phyloP scores from a whole-genome alignment of 2,329 filamentous ascomycete species.

The Lasiodiplodia citricola region DNA sequence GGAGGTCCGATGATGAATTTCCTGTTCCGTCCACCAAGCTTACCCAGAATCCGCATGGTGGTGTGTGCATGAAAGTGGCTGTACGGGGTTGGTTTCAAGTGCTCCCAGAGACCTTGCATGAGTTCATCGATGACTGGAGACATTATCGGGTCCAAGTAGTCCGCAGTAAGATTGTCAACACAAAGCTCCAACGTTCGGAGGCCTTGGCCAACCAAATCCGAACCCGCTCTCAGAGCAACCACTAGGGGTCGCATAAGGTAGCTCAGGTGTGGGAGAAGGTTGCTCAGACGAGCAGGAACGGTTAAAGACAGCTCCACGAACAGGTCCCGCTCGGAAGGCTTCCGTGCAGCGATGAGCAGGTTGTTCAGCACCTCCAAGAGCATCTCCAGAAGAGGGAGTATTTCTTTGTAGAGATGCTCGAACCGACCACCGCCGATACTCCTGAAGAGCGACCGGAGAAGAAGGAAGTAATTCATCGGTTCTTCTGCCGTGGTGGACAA shows the following conservation, averaged over 20 bases:
- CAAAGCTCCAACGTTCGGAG: slow-evolving; percentile 93
- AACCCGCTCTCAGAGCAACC: slow-evolving; percentile 89
- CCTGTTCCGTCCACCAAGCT: slow-evolving; percentile 91
- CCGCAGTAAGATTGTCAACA: slow-evolving; percentile 96
- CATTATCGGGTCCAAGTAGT: slow-evolving; percentile 99
- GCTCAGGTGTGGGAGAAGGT: slow-evolving; percentile 90
- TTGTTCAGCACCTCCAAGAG: slow-evolving; percentile 96
- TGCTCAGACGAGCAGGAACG: slow-evolving; percentile 91
- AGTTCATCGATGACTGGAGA: slow-evolving; percentile 97
- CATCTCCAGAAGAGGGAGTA: slow-evolving; percentile 95
- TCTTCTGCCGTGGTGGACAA: slow-evolving; percentile 94
- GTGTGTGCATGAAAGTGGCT: slow-evolving; percentile 98
- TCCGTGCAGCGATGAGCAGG: slow-evolving; percentile 85
- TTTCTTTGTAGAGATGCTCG: slow-evolving; percentile 97
- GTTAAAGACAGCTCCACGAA: slow-evolving; percentile 98
- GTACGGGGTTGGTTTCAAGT: slow-evolving; percentile 90
- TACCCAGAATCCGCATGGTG: slow-evolving; percentile 95
- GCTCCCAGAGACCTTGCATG: slow-evolving; percentile 97
- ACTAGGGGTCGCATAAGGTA: slow-evolving; percentile 97
- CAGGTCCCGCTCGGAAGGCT: slow-evolving; percentile 87
- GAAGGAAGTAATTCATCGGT: slow-evolving; percentile 97
- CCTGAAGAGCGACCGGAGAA: slow-evolving; percentile 88
- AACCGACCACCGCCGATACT: slow-evolving; percentile 98
- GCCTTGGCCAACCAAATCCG: slow-evolving; percentile 92
- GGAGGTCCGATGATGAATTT: slow-evolving; percentile 94